Evolutionary conservation across 495 filamentous ascomycete genomes (phyloP).

Genomic region (Penicillium psychrofluorescens): DNA sequence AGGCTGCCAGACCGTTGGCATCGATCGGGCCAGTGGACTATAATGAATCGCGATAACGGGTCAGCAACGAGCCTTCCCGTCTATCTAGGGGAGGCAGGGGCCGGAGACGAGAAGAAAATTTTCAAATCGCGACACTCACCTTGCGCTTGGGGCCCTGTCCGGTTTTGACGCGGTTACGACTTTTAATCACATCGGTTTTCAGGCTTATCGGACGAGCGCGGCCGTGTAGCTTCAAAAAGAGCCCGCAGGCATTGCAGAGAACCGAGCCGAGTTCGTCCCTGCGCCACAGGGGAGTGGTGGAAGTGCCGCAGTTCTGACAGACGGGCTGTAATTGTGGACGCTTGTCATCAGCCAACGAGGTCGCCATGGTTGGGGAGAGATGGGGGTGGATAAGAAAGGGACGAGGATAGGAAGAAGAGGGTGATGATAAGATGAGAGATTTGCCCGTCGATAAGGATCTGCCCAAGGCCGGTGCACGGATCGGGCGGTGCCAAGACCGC

Average conservation of each 20-base stretch:
- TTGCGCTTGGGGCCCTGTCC: constrained; percentile 84
- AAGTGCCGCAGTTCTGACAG: constrained; percentile 95
- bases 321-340: constrained; percentile 72
- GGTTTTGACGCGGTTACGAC: constrained; percentile 95
- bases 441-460: constrained; percentile 38
- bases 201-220: constrained; percentile 87
- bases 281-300: constrained; percentile 93
- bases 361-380: constrained; percentile 42
- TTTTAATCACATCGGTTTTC: constrained; percentile 99
- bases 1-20: constrained; percentile 47
- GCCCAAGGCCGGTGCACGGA: constrained; percentile 22
- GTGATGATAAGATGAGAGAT: constrained; percentile 21
- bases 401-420: constrained; percentile 10
- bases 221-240: constrained; percentile 95
- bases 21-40: constrained; percentile 46
- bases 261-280: constrained; percentile 92
- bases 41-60: constrained; percentile 10
- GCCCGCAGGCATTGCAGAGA: constrained; percentile 97
- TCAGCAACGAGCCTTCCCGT: constrained; percentile 27
- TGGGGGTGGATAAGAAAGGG: constrained; percentile 3
- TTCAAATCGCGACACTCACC: constrained; percentile 42
- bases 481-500: constrained; percentile 32
- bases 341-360: constrained; percentile 49
- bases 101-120: constrained; percentile 15
- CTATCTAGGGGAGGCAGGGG: not conserved